Evolutionary conservation across 306 rosid species (phyloP), one percentile per base, ranked within the genome.

Genomic region (Vigna mungo): DNA sequence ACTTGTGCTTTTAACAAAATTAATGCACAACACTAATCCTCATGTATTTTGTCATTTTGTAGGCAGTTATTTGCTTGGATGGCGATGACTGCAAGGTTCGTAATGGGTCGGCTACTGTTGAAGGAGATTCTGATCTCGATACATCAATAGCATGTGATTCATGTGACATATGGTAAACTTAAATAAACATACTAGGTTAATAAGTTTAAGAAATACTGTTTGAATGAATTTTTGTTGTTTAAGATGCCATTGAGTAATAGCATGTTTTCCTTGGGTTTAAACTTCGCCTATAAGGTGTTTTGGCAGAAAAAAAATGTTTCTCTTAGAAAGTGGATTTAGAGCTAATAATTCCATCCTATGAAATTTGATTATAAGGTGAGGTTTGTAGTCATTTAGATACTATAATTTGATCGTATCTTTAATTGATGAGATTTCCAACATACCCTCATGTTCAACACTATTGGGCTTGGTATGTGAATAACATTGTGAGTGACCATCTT

Each of bases 41-140:
- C 83, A 43, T 80, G 80, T 63, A 74, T 85, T 72, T 66, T 46
- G 49, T 78, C 84, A 78, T 76, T 80, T 85, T 84, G 88, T 91
- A 95, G 99, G 91, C 99, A 89, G 97, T 95, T 84, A 74, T 88
- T 80, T 95, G 99, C 94, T 95, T 95, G 91, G 97, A 91, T 86
- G 97, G 96, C 41, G 90, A 84, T 83, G 94, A 88, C 72, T 92
- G 99, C 92, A 90, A 88, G 86, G 86, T 92, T 85, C 92, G 97
- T 77, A 89, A 80, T 83, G 97, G 90, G 60, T 80, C 76, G 74
- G 83, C 80, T 47, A 76, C 74, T 41, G 56, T 71, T 71, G 96
- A 88, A 78, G 97, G 79, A 78, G 91, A 89, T 89, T 73, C 93
- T 52, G 79, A 80, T 87, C 90, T 90, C 15, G 97, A 92, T 81